These are phyloP conservation scores for Neonectria coccinea DNA, from an alignment of 2,329 filamentous ascomycete species.

Conservation along the genomic window DNA sequence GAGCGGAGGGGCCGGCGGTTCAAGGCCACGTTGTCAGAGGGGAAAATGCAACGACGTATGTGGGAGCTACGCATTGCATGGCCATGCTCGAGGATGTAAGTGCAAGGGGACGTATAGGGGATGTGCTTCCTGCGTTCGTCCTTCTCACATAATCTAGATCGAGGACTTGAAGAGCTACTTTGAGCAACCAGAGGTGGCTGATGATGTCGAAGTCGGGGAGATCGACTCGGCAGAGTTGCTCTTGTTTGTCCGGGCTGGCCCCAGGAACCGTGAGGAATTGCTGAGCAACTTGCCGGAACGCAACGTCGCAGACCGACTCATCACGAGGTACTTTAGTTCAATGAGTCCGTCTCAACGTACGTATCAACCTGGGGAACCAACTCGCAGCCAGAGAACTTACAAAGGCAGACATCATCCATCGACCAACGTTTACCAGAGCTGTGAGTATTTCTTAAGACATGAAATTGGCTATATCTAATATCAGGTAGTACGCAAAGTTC, in stretches of 20 bases:
- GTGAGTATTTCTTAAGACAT: slow-evolving; percentile 44
- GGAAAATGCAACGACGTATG: slow-evolving; percentile 60
- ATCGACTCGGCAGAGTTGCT: slow-evolving; percentile 57
- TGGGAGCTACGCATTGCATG: slow-evolving; percentile 71
- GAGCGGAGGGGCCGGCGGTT: slow-evolving; percentile 38
- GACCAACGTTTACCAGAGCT: slow-evolving; percentile 62
- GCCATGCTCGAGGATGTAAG: slow-evolving; percentile 70
- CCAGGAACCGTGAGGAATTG: slow-evolving; percentile 59
- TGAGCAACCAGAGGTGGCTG: slow-evolving; percentile 57
- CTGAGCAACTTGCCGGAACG: slow-evolving; percentile 61
- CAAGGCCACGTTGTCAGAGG: slow-evolving; percentile 59
- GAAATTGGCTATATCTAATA: slow-evolving; percentile 15
- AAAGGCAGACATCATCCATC: slow-evolving; percentile 62
- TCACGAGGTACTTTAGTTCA: slow-evolving; percentile 66
- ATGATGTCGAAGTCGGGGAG: slow-evolving; percentile 52
- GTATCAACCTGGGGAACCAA: slow-evolving; percentile 25
- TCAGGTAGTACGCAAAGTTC: slow-evolving; percentile 61
- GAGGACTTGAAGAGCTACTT: slow-evolving; percentile 70
- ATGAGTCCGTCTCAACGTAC: slow-evolving; percentile 64
- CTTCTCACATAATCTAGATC: slow-evolving; percentile 55
- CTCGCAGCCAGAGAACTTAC: slow-evolving; percentile 17
- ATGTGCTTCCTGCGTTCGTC: too few species aligned
- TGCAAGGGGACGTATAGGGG: slow-evolving; percentile 11
- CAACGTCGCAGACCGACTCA: slow-evolving; percentile 60
- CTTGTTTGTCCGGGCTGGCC: slow-evolving; percentile 54